Evolutionary conservation across 176 grass and related monocot genomes (phyloP), one percentile per base, ranked within the genome.

Genomic region (Urochloa ruziziensis): DNA sequence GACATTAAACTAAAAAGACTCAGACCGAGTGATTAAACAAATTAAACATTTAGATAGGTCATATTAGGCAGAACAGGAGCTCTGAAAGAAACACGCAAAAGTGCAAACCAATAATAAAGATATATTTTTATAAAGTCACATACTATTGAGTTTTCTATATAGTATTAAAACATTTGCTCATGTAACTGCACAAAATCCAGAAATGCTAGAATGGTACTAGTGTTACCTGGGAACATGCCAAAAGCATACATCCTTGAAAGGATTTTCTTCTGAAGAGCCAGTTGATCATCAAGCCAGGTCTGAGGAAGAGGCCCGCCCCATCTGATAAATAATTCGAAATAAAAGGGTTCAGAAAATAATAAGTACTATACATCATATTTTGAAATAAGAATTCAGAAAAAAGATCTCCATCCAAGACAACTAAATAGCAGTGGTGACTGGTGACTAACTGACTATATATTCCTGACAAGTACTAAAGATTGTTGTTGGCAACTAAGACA

Each of bases 281-380:
- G 86, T 81, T 94, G 92, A 68, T 89, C 89, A 84, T 94, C 89
- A 84, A 94, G 83, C 92, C 92, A 94, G 57, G 68, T 81, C 52
- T 94, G 92, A 70, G 83, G 86, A 80, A 94, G 86, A 60, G 92
- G 92, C 24, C 92, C 92, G 47, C 92, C 92, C 92, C 92, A 94
- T 84, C 92, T 94, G 59, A 78, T 21, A 51, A 88, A 73, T 35
- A 42, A 82, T 70, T 25, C 7, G 34, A 72, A 15, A 21, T 42
- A 72, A 42, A 77, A 40, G 30, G 4, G 33, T 15, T 59, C 51
- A 53, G 57, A 40, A 84, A 84, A 62, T 43, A 33, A 62, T 43
- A 33, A 62, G 58, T 72, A 64, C 64, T 80, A 36, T 59, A 79
- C 39, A 56, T 18, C n/a, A 51, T 51, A 37, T 49, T 73, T 73